Evolutionary conservation across 2,329 filamentous ascomycete genomes (phyloP).

Genomic region (Epichloe aotearoae): DNA sequence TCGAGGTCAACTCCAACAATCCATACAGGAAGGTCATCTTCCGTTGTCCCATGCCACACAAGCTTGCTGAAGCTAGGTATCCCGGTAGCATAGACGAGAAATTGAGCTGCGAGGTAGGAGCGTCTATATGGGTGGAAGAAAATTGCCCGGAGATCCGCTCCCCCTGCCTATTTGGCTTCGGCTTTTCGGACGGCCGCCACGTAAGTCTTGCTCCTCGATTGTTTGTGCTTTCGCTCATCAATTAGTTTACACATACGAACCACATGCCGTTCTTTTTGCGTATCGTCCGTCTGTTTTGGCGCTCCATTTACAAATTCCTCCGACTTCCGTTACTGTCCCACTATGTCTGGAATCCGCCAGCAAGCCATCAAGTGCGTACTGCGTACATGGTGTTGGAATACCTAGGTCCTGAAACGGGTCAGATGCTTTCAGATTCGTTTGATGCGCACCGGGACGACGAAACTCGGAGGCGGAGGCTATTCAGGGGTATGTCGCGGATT

Average conservation of each 20-base stretch:
- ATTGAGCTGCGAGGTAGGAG: constrained; percentile 18
- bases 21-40: too few relatives aligned
- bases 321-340: too few relatives aligned
- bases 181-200: too few relatives aligned
- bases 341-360: too few relatives aligned
- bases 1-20: too few relatives aligned
- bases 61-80: constrained; percentile 7
- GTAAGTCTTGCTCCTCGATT: too few relatives aligned
- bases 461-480: constrained; percentile 3
- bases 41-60: neutral
- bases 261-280: too few relatives aligned
- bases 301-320: too few relatives aligned
- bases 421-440: constrained; percentile 18
- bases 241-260: too few relatives aligned
- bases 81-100: constrained; percentile 20
- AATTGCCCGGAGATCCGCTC: constrained; percentile 16
- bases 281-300: too few relatives aligned
- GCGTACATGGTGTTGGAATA: constrained; percentile 17
- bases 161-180: constrained; percentile 5
- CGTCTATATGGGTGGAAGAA: constrained; percentile 20
- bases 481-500: too few relatives aligned
- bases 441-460: constrained; percentile 6
- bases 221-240: too few relatives aligned
- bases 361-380: neutral
- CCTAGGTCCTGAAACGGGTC: constrained; percentile 11